Conservation (phyloP, 305 asterid genomes). For the Andrographis paniculata region DNA sequence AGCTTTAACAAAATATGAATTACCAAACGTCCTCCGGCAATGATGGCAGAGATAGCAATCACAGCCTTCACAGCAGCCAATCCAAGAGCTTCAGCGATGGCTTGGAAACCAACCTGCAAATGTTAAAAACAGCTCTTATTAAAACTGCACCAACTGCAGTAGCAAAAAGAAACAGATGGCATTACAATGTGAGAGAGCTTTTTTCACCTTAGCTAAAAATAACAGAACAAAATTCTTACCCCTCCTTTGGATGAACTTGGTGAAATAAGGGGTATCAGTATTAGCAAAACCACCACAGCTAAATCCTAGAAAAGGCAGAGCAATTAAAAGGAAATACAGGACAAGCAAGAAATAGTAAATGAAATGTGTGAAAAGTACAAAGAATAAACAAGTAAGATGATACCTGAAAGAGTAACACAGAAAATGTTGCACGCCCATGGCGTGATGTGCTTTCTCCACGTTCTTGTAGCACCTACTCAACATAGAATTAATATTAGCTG, state of each 20-base stretch:
- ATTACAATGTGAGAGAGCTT: background rate
- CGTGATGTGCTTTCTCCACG: conserved; percentile 99
- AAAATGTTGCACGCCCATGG: conserved; percentile 97
- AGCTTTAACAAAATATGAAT: conserved; percentile 18
- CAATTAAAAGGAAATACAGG: too few relatives aligned
- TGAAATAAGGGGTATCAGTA: conserved; percentile 91
- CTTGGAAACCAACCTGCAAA: conserved; percentile 86
- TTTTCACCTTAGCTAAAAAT: background rate
- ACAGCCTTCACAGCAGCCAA: conserved; percentile 97
- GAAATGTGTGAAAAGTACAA: background rate
- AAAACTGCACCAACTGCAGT: conserved; percentile 10
- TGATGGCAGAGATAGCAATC: conserved; percentile 92
- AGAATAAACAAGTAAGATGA: conserved; percentile 4
- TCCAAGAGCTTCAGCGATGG: conserved; percentile 99
- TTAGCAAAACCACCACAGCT: conserved; percentile 99
- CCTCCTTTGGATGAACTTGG: conserved; percentile 99
- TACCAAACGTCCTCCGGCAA: conserved; percentile 98
- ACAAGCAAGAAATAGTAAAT: background rate
- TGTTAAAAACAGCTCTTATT: background rate
- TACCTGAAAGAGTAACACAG: conserved; percentile 98
- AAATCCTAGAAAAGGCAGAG: conserved; percentile 55
- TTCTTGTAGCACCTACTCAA: conserved; percentile 99
- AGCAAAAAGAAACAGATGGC: background rate
- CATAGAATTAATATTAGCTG: too few relatives aligned
- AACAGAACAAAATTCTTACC: conserved; percentile 38